A percentile compares a stretch with the other conserved stretches of the same genome.
Evolutionary conservation across 1,284 basidiomycete species (phyloP).

Genomic region (Tilletia caries): DNA sequence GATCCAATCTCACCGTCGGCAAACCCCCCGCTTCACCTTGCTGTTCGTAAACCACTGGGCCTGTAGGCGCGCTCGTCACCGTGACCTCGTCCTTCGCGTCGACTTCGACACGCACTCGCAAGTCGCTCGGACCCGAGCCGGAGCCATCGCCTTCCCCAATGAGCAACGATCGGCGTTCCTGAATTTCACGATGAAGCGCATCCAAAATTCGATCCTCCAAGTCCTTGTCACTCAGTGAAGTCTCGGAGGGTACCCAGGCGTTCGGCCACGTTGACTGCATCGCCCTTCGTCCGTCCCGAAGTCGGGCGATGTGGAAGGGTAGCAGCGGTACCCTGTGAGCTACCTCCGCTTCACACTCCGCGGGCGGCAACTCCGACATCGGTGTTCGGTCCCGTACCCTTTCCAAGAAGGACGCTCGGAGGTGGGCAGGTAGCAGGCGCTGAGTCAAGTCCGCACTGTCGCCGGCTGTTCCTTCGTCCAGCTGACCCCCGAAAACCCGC

Average conservation of each 20-base stretch:
- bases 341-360: neutral
- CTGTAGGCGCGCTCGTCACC: neutral
- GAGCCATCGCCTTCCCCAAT: neutral
- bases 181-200: neutral
- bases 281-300: neutral
- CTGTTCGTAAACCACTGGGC: neutral
- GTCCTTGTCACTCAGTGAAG: neutral
- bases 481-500: neutral
- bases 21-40: neutral
- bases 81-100: neutral
- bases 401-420: neutral
- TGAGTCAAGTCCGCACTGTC: neutral
- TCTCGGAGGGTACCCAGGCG: neutral
- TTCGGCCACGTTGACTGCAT: neutral
- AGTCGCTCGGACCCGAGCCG: neutral
- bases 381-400: neutral
- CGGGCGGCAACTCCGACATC: neutral
- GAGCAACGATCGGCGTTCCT: neutral
- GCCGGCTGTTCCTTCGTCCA: neutral
- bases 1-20: neutral
- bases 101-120: slow-evolving; percentile 6
- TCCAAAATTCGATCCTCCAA: neutral
- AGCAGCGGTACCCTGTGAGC: neutral
- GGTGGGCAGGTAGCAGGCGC: neutral
- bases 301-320: neutral